A percentile compares a stretch with the other conserved stretches of the same genome.
These are phyloP conservation scores for Tuber umbilicatum DNA, from an alignment of 495 filamentous ascomycete species.

Conservation along the genomic window DNA sequence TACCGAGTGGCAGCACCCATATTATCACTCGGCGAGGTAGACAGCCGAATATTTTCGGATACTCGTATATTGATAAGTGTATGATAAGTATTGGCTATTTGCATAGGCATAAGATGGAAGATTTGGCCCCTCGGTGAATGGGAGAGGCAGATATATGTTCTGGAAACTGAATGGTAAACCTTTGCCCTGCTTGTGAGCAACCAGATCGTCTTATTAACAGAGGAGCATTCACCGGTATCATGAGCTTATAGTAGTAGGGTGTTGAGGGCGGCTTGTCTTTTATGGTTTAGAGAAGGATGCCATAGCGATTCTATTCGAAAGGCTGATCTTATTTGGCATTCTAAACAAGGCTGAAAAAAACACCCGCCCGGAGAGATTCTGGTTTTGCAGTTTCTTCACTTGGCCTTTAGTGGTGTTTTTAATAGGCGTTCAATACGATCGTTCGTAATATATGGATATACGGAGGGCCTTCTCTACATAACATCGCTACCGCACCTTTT, in stretches of 20 bases:
- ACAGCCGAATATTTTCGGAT: no score
- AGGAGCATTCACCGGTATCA: not conserved
- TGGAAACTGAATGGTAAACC: no score
- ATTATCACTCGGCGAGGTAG: no score
- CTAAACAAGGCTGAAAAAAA: not conserved
- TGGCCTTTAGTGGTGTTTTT: not conserved
- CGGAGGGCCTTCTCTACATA: not conserved
- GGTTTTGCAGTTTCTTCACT: not conserved
- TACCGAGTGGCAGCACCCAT: not conserved
- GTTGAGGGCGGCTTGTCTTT: not conserved
- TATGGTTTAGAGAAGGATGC: not conserved
- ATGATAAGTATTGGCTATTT: no score
- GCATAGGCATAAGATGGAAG: no score
- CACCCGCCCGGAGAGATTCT: not conserved
- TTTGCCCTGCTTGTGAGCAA: not conserved
- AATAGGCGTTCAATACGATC: not conserved
- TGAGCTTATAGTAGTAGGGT: not conserved
- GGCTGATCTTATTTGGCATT: not conserved
- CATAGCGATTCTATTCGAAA: not conserved
- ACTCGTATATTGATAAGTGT: no score
- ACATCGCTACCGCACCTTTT: not conserved
- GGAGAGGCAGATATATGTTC: no score
- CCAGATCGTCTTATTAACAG: not conserved
- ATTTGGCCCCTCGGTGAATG: no score
- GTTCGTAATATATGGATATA: not conserved